phyloP scores from a whole-genome alignment of 139 green algal genomes.

The Prasinococcaceae sp. region DNA sequence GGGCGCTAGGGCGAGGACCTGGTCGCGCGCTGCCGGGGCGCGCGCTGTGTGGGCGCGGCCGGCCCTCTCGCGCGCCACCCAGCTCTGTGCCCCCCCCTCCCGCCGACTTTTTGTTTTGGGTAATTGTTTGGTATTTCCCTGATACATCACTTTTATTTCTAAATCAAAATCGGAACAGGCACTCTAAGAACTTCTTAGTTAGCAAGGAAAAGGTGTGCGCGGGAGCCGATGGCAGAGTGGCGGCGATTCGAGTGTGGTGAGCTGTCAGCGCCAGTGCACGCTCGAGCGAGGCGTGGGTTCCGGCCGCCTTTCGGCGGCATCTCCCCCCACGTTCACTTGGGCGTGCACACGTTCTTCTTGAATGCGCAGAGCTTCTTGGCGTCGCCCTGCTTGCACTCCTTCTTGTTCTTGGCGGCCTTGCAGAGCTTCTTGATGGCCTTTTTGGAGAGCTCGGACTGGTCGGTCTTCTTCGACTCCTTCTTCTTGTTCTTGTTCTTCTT shows the following conservation, averaged over 20 bases:
- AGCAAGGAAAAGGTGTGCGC: background rate
- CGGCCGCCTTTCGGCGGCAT: background rate
- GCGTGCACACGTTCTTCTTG: background rate
- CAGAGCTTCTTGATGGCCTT: background rate
- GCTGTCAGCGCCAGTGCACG: background rate
- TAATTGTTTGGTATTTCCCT: background rate
- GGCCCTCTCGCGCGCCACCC: too few relatives aligned
- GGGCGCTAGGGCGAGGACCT: background rate
- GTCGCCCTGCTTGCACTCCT: background rate
- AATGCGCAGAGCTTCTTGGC: background rate
- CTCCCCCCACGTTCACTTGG: too few relatives aligned
- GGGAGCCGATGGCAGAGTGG: background rate
- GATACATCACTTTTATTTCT: background rate
- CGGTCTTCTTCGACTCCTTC: background rate
- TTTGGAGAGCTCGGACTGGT: too few relatives aligned
- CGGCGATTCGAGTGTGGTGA: background rate
- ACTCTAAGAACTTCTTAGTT: too few relatives aligned
- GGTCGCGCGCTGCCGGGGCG: background rate
- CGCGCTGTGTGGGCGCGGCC: too few relatives aligned
- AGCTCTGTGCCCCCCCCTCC: too few relatives aligned
- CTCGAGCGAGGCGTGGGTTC: background rate
- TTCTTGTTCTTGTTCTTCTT: constrained; percentile 3
- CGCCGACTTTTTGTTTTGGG: background rate
- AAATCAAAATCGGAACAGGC: background rate
- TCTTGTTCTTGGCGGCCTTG: background rate